Base-by-base conservation (phyloP, 352 stramenopile species). In the Phytophthora multivora region DNA sequence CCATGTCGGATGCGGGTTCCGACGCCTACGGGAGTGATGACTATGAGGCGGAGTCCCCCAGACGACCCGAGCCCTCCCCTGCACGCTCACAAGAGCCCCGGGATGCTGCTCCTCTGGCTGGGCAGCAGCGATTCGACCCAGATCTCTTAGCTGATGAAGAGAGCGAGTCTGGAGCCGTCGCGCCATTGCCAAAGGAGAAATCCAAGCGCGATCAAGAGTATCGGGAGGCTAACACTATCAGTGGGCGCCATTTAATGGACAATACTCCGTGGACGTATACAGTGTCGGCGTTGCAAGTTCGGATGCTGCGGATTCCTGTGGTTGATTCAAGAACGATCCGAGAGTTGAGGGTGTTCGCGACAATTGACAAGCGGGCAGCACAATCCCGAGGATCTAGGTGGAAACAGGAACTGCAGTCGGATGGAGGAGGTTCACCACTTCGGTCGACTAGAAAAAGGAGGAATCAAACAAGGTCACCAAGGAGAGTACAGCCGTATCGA, bases 311-410 rank as follows among this genome's bases (percentile, higher is more conserved):
- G 16, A 70, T 90, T 26, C 79, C 81, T 9, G 48, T 84, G 8
- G 31, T 28, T 3, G 51, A 69, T 38, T 75, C 71, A 1, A 28
- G 43, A n/a, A 48, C 42, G 10, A 76, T 90, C 21, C 73, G 69
- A 13, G 77, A 89, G 38, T 59, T 90, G n/a, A 66, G 77, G 5
- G 71, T 90, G 28, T 90, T 89, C 58, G 75, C 73, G 0, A 65
- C 59, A 19, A 40, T 90, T 4, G 77, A 86, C 61, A 85, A 80
- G 47, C 77, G 83, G 49, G 55, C 75, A 18, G 62, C 63, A 35
- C 81, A 90, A 51, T 83, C 79, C 2, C 72, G 59, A 16, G 77
- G 77, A 0, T 87, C 81, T 0, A 61, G 48, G 3, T 89, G 81
- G 81, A 86, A 80, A 47, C 67, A 80, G 19, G 77, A 89, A 31